Percentiles rank a stretch among this genome's conserved stretches.
Conservation (phyloP, 2,329 filamentous ascomycete genomes). For the Calonectria honghensis region DNA sequence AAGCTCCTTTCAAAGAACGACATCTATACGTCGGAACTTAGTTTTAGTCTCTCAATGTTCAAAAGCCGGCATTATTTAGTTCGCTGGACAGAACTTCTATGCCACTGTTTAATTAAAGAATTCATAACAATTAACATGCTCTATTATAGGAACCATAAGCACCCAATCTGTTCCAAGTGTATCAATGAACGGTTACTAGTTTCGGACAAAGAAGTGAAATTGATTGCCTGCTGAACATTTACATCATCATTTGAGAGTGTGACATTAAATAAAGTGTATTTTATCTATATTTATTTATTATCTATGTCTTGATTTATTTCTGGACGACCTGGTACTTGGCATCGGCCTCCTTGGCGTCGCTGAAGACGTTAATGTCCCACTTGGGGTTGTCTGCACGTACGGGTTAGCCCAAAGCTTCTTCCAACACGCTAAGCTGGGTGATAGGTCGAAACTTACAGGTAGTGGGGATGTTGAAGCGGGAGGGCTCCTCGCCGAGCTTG, state of each 20-base stretch:
- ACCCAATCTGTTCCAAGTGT: not conserved
- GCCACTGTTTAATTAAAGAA: no score
- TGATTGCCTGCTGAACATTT: not conserved
- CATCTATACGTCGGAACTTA: no score
- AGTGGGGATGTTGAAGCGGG: slow-evolving; percentile 67
- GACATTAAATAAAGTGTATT: slow-evolving; percentile 13
- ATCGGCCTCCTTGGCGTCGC: slow-evolving; percentile 70
- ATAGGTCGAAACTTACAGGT: slow-evolving; percentile 59
- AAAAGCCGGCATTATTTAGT: no score
- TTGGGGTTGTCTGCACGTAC: slow-evolving; percentile 65
- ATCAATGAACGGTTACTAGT: not conserved
- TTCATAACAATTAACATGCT: no score
- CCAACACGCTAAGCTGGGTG: no score
- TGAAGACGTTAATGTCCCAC: slow-evolving; percentile 76
- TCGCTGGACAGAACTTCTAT: no score
- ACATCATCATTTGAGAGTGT: not conserved
- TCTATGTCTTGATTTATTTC: slow-evolving; percentile 48
- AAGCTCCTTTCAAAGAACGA: no score
- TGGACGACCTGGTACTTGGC: slow-evolving; percentile 69
- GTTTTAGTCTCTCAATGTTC: no score
- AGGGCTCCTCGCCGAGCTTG: slow-evolving; percentile 73
- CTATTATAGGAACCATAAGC: not conserved
- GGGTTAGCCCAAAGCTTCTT: slow-evolving; percentile 35
- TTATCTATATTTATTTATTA: slow-evolving; percentile 22
- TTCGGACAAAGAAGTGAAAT: not conserved